Evolutionary conservation across 2,329 filamentous ascomycete species (phyloP), one percentile per base, ranked within the genome.

Genomic region (Neonectria ditissima): DNA sequence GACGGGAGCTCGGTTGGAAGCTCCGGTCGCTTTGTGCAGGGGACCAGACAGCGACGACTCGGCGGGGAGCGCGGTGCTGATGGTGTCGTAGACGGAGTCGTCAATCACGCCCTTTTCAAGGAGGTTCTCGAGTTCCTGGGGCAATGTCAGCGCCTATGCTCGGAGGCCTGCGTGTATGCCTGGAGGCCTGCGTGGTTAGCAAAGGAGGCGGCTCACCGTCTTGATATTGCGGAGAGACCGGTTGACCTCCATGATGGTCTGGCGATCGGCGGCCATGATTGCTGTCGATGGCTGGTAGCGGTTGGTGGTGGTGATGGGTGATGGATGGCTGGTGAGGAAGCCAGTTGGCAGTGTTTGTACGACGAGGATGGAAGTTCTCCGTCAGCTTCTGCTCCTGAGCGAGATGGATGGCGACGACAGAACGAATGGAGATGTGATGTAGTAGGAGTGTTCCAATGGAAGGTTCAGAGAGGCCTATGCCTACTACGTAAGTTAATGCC

Each of bases 111-210:
- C 90, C 74, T 91, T 89, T 78, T 97, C 94, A 70, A 93, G 87
- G 65, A 98, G 92, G 71, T 90, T 92, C 80, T 97, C 94, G 65
- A 97, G 91, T 82, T 97, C 94, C 94, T 97, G 70, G 0, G 7
- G 5, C 8, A 11, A 24, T 14, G 50, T 74, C 28, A 73, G 61
- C 32, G 26, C 14, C 32, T 32, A 39, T 41, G 32, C 7, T 20
- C 13, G n/a, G 11, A 43, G 26, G n/a, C n/a, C 22, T 30, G 10
- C 10, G 6, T n/a, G 53, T 32, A 39, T 41, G 32, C 7, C n/a
- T 11, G n/a, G 11, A 43, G 26, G n/a, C n/a, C 22, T 30, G 10
- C 10, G 6, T n/a, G 53, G 37, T 41, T 10, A 41, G n/a, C n/a
- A 8, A 44, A 10, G 14, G 18, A n/a, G 39, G 20, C 28, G 55